A percentile compares a stretch with the other conserved stretches of the same genome.
phyloP scores from a whole-genome alignment of 108 stramenopile species.

The Cyclostephanos invisitatus region DNA sequence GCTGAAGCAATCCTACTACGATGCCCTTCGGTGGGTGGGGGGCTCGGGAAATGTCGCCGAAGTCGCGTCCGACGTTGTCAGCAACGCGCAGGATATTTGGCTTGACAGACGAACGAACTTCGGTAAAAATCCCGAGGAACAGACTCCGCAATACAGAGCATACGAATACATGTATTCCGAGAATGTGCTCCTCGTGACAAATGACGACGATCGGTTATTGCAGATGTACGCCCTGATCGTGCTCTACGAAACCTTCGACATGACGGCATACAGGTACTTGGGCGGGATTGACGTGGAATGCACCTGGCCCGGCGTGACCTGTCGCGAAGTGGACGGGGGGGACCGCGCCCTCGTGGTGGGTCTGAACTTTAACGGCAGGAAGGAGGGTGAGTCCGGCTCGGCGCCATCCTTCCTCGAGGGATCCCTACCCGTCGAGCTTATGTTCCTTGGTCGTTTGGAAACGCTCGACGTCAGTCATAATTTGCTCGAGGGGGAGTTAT shows the following conservation, averaged over 20 bases:
- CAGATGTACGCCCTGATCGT: not conserved
- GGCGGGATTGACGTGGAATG: not conserved
- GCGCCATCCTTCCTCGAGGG: not conserved
- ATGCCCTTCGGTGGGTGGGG: not conserved
- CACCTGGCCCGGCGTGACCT: not conserved
- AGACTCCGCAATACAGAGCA: not conserved
- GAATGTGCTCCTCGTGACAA: not conserved
- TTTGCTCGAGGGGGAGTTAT: not conserved
- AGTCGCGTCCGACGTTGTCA: not conserved
- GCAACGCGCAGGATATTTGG: not conserved
- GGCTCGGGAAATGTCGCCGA: not conserved
- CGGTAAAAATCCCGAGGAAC: not conserved
- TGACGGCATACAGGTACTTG: not conserved
- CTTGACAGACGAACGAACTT: not conserved
- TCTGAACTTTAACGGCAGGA: not conserved
- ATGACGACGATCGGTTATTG: not conserved
- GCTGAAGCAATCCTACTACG: not conserved
- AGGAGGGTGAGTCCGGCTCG: not conserved
- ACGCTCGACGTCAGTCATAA: constrained; percentile 5
- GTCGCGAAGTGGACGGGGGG: not conserved
- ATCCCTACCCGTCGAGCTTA: not conserved
- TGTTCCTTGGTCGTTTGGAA: constrained; percentile 2
- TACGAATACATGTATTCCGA: not conserved
- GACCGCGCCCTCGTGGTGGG: not conserved
- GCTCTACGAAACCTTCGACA: not conserved